Conservation (phyloP, 2,329 filamentous ascomycete species). For the Nannizzia gypsea region DNA sequence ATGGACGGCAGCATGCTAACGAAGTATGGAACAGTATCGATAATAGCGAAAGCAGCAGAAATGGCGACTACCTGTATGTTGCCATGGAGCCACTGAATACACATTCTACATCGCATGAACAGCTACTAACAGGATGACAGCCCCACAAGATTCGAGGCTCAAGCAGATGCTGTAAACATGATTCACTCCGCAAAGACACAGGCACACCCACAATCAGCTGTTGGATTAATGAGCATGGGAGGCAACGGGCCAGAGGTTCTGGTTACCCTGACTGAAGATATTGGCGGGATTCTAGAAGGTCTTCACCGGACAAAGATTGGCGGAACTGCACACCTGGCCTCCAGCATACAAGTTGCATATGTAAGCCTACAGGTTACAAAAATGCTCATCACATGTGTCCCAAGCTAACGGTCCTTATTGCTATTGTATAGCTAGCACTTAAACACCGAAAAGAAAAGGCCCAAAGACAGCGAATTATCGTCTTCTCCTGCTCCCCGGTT, state of each 20-base stretch:
- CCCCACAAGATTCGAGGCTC: conserved; percentile 89
- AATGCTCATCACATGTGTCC: too few relatives aligned
- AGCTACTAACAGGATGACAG: conserved; percentile 32
- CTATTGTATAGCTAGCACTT: conserved; percentile 60
- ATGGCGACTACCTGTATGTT: conserved; percentile 68
- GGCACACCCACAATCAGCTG: conserved; percentile 90
- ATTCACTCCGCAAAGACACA: conserved; percentile 93
- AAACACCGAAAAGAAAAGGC: conserved; percentile 98
- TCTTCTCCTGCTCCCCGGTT: conserved; percentile 89
- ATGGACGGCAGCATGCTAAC: conserved; percentile 9
- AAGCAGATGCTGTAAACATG: conserved; percentile 87
- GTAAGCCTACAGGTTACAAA: conserved; percentile 45
- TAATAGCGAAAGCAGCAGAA: conserved; percentile 97
- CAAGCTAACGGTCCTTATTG: not conserved
- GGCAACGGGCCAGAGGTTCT: conserved; percentile 95
- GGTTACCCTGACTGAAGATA: conserved; percentile 89
- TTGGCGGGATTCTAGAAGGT: conserved; percentile 87
- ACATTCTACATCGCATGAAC: not conserved
- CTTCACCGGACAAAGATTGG: conserved; percentile 90
- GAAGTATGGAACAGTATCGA: conserved; percentile 53
- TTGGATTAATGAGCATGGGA: conserved; percentile 98
- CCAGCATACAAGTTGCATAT: conserved; percentile 86
- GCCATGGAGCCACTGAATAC: conserved; percentile 10
- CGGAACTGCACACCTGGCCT: conserved; percentile 76
- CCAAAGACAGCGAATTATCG: conserved; percentile 90